phyloP scores from a whole-genome alignment of 2,329 filamentous ascomycete genomes.

The Colletotrichum karsti region DNA sequence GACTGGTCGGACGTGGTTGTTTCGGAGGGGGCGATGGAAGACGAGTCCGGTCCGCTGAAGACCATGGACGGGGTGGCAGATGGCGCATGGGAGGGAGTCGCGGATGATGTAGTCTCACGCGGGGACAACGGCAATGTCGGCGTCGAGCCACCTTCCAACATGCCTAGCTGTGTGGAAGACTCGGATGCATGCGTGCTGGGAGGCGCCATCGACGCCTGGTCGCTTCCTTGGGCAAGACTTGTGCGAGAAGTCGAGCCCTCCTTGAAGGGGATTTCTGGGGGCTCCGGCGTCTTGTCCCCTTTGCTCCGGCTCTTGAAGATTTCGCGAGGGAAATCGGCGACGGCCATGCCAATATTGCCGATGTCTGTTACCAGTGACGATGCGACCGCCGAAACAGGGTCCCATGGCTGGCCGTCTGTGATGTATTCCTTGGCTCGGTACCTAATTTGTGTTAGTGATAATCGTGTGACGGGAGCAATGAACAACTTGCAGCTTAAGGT shows the following conservation, averaged over 20 bases:
- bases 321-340: constrained; percentile 76
- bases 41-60: constrained; percentile 33
- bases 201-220: background rate
- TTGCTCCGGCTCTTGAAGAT: constrained; percentile 54
- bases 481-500: constrained; percentile 74
- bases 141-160: constrained; percentile 16
- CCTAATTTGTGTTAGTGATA: constrained; percentile 38
- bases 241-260: constrained; percentile 5
- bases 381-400: constrained; percentile 81
- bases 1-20: constrained; percentile 42
- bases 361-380: constrained; percentile 85
- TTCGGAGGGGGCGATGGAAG: constrained; percentile 40
- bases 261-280: constrained; percentile 6
- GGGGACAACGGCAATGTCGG: constrained; percentile 12
- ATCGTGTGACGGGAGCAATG: background rate
- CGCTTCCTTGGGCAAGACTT: background rate
- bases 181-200: constrained; percentile 18
- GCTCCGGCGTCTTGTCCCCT: constrained; percentile 22
- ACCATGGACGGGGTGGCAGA: constrained; percentile 30
- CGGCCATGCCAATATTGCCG: constrained; percentile 80
- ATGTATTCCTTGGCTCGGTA: constrained; percentile 72
- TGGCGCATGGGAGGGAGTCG: background rate
- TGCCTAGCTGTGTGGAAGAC: constrained; percentile 22
- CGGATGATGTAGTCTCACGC: background rate
- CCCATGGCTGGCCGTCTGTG: constrained; percentile 80